phyloP scores from a whole-genome alignment of 2,329 filamentous ascomycete species.

The Ophiosphaerella herpotricha region DNA sequence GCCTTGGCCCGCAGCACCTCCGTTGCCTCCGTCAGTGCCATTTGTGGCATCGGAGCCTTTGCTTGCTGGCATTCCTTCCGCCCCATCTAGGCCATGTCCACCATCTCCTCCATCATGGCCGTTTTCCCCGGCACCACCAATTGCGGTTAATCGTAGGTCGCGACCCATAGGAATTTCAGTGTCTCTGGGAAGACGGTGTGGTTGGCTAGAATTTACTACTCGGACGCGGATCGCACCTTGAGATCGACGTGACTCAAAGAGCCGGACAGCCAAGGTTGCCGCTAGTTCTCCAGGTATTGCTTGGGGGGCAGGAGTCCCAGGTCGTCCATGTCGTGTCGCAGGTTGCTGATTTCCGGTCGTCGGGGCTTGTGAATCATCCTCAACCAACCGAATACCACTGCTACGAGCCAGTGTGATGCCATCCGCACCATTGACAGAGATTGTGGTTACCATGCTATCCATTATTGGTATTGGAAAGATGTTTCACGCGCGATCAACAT shows the following conservation, averaged over 20 bases:
- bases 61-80: slow-evolving; percentile 3
- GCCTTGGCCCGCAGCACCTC: slow-evolving; percentile 9
- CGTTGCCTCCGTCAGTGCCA: slow-evolving; percentile 12
- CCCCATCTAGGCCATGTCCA: background rate
- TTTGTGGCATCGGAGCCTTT: slow-evolving; percentile 10
- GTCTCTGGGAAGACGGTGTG: too few species aligned
- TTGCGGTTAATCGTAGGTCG: too few species aligned
- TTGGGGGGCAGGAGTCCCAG: slow-evolving; percentile 1
- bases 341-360: background rate
- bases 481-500: background rate
- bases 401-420: slow-evolving; percentile 4
- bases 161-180: too few species aligned
- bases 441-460: background rate
- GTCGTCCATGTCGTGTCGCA: slow-evolving; percentile 3
- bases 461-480: background rate
- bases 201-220: too few species aligned
- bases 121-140: too few species aligned
- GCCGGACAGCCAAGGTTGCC: slow-evolving; percentile 1
- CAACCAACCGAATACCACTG: slow-evolving; percentile 6
- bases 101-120: too few species aligned
- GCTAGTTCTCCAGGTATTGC: slow-evolving; percentile 4
- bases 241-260: too few species aligned
- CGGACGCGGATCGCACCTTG: too few species aligned
- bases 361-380: slow-evolving; percentile 2
- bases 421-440: slow-evolving; percentile 7